Base-by-base conservation (phyloP, 306 rosid species). In the Corylus americana region DNA sequence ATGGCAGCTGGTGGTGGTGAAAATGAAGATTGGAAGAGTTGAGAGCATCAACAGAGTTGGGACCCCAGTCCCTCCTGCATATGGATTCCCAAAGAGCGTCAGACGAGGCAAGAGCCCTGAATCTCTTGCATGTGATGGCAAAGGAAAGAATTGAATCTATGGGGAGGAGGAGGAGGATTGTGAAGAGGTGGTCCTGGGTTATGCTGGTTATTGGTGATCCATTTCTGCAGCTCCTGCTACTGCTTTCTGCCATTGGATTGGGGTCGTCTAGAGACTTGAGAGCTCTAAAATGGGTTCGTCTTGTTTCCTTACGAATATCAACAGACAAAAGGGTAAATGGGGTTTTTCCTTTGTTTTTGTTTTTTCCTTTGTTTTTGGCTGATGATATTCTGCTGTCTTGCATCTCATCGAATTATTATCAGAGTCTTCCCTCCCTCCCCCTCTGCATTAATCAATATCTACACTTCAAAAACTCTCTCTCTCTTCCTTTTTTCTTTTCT, bases 61-160 rank as follows among this genome's bases (percentile, higher is more conserved):
- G 81, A 68, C 97, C 95, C 83, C 94, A 92, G 81, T 94, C 97
- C 83, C 97, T 88, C 25, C 73, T 74, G 85, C 90, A 92, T 62
- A 94, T 25, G 59, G 86, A 78, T 79, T 91, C 93, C 98, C 98
- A 92, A 0, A 94, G 82, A 67, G 89, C 72, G 63, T 92, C 90
- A 17, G 95, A 94, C 37, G 83, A 86, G 27, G 92, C 71, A 29
- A 91, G 44, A 78, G 77, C 72, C 81, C 83, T 87, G 71, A 92
- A 87, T 76, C 89, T 91, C 89, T 87, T 90, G 88, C 97, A 94
- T 54, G 97, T 87, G 88, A 88, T 78, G 70, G 97, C 88, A 18
- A 94, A 87, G 55, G 92, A 86, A 22, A 92, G 75, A 20, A 94
- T 82, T n/a, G 95, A 91, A 69, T 94, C 94, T 4, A 85, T 18